Evolutionary conservation across 2,329 filamentous ascomycete species (phyloP).

Genomic region (Scedosporium aurantiacum): DNA sequence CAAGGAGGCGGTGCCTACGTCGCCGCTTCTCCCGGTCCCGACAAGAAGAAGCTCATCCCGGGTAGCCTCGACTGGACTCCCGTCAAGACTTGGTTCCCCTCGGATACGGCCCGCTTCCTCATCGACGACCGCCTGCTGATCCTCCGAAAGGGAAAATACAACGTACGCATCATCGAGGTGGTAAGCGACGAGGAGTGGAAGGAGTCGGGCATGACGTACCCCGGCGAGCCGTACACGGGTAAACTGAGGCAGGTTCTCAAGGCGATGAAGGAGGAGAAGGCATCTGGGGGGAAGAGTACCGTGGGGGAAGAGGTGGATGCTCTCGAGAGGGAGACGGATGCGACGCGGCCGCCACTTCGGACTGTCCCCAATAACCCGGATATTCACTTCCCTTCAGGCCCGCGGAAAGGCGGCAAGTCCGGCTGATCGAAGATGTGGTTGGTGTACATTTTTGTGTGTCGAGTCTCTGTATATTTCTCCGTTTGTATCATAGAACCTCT

Average conservation of each 20-base stretch:
- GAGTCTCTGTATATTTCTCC: background rate
- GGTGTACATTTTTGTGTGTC: background rate
- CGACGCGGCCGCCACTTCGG: slow-evolving; percentile 4
- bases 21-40: slow-evolving; percentile 34
- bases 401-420: slow-evolving; percentile 6
- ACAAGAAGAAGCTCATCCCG: slow-evolving; percentile 27
- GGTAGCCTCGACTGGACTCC: slow-evolving; percentile 49
- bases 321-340: slow-evolving; percentile 7
- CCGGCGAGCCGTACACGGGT: slow-evolving; percentile 41
- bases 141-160: slow-evolving; percentile 53
- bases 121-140: slow-evolving; percentile 49
- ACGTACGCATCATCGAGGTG: slow-evolving; percentile 49
- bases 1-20: slow-evolving; percentile 48
- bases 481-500: slow-evolving; percentile 2
- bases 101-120: slow-evolving; percentile 48
- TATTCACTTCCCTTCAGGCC: slow-evolving; percentile 12
- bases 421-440: background rate
- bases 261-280: slow-evolving; percentile 29
- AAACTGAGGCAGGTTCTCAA: slow-evolving; percentile 29
- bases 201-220: slow-evolving; percentile 36
- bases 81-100: slow-evolving; percentile 46
- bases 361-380: slow-evolving; percentile 14
- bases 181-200: slow-evolving; percentile 44
- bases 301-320: background rate
- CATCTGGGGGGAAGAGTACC: slow-evolving; percentile 11